A percentile compares a stretch with the other conserved stretches of the same genome.
These are phyloP conservation scores for Spiromastix sp. DNA, from an alignment of 2,329 filamentous ascomycete species.

Conservation along the genomic window DNA sequence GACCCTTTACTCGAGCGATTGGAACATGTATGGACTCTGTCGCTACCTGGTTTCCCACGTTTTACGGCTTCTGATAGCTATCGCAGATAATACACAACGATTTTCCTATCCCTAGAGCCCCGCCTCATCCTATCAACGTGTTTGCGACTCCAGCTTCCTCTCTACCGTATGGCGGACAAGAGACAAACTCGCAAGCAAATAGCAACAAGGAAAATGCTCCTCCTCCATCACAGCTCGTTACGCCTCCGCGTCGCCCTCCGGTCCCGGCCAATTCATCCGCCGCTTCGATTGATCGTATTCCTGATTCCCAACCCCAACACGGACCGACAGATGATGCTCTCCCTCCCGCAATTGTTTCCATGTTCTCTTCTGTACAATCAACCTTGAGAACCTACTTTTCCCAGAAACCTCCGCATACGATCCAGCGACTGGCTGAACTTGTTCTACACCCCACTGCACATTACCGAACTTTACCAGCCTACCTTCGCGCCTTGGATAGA, in stretches of 20 bases:
- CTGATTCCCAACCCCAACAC: constrained; percentile 32
- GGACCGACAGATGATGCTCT: constrained; percentile 41
- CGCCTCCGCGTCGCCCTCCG: constrained; percentile 25
- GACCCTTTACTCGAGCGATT: constrained; percentile 56
- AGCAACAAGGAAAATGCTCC: constrained; percentile 30
- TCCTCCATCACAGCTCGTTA: constrained; percentile 20
- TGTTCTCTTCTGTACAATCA: constrained; percentile 49
- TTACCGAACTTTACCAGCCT: constrained; percentile 72
- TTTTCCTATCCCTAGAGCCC: constrained; percentile 60
- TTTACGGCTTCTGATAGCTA: constrained; percentile 2
- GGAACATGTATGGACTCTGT: constrained; percentile 44
- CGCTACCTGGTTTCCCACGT: no score
- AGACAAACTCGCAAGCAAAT: constrained; percentile 20
- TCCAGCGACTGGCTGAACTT: constrained; percentile 85
- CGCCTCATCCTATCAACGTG: constrained; percentile 31
- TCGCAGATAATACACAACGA: constrained; percentile 61
- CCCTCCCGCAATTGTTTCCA: constrained; percentile 52
- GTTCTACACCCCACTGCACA: constrained; percentile 64
- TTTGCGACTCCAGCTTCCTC: constrained; percentile 16
- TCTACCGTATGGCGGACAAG: constrained; percentile 17
- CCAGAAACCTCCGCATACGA: constrained; percentile 73
- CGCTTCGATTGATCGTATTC: constrained; percentile 30
- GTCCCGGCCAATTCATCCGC: constrained; percentile 26
- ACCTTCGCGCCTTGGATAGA: constrained; percentile 82
- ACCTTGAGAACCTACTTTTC: constrained; percentile 59